Percentiles rank a stretch among this genome's conserved stretches.
phyloP scores from a whole-genome alignment of 23 red algal genomes.

The Rhodosorus marinus region DNA sequence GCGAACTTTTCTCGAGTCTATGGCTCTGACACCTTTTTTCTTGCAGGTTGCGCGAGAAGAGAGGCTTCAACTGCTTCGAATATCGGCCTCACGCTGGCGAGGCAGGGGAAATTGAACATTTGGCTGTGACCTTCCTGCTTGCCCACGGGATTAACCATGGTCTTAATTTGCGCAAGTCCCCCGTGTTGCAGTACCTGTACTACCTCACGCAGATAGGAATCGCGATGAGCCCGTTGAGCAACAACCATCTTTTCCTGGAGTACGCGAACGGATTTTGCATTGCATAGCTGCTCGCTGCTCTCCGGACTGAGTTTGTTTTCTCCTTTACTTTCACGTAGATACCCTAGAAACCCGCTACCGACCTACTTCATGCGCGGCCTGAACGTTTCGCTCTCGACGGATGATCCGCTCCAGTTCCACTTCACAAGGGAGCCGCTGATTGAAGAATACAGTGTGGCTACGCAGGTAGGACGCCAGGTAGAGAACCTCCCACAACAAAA shows the following conservation, averaged over 20 bases:
- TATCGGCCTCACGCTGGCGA: slow-evolving; percentile 89
- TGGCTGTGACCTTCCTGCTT: slow-evolving; percentile 72
- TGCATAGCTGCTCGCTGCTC: neutral
- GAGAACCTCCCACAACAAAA: too few species aligned
- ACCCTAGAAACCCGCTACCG: slow-evolving; percentile 44
- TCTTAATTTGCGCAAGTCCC: slow-evolving; percentile 48
- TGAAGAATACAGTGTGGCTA: slow-evolving; percentile 89
- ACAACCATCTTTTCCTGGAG: slow-evolving; percentile 82
- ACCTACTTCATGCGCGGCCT: slow-evolving; percentile 51
- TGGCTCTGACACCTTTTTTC: too few species aligned
- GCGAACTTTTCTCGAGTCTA: neutral
- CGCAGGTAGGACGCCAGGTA: too few species aligned
- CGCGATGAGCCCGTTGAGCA: slow-evolving; percentile 85
- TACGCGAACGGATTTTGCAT: too few species aligned
- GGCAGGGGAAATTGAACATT: slow-evolving; percentile 79
- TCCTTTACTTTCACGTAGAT: too few species aligned
- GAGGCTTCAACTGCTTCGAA: slow-evolving; percentile 54
- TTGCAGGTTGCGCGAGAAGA: slow-evolving; percentile 63
- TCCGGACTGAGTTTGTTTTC: too few species aligned
- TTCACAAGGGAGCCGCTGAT: slow-evolving; percentile 85
- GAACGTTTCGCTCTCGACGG: slow-evolving; percentile 70
- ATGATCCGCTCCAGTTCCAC: slow-evolving; percentile 85
- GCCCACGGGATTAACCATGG: slow-evolving; percentile 94
- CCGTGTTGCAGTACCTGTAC: slow-evolving; percentile 83
- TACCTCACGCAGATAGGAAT: slow-evolving; percentile 84